Evolutionary conservation across 2,329 filamentous ascomycete species (phyloP).

Genomic region (Thermothelomyces thermophilus): DNA sequence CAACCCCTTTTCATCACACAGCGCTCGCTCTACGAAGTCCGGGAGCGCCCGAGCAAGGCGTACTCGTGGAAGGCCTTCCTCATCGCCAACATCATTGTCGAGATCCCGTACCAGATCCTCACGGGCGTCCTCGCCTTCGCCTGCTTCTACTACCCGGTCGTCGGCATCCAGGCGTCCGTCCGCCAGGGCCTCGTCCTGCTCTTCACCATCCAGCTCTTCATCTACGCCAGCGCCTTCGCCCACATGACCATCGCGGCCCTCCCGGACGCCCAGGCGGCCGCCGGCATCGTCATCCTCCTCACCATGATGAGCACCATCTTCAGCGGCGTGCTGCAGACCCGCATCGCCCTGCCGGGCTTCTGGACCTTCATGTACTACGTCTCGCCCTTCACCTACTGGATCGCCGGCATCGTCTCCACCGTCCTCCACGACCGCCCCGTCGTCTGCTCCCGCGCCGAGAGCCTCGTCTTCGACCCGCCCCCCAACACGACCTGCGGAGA

Average conservation of each 20-base stretch:
- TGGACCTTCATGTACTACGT: conserved; percentile 74
- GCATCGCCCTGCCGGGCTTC: conserved; percentile 56
- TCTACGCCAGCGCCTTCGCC: conserved; percentile 66
- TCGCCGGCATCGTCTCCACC: conserved; percentile 60
- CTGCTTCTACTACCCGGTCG: conserved; percentile 61
- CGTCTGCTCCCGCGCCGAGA: conserved; percentile 48
- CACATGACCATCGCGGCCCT: conserved; percentile 68
- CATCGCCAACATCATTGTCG: conserved; percentile 63
- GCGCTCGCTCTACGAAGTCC: conserved; percentile 67
- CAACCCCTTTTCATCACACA: conserved; percentile 74
- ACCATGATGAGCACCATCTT: conserved; percentile 55
- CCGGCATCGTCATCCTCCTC: conserved; percentile 54
- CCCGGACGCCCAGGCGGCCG: conserved; percentile 61
- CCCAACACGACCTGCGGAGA: conserved; percentile 53
- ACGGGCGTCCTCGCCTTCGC: conserved; percentile 57
- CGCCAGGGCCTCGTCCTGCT: conserved; percentile 61
- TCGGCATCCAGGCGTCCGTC: conserved; percentile 42
- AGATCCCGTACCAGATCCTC: conserved; percentile 64
- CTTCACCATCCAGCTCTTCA: conserved; percentile 57
- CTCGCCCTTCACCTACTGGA: conserved; percentile 62
- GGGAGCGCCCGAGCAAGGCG: conserved; percentile 65
- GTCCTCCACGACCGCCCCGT: conserved; percentile 52
- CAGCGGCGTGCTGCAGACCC: conserved; percentile 57
- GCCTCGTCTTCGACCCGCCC: conserved; percentile 59
- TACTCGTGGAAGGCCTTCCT: conserved; percentile 74